A percentile compares a stretch with the other conserved stretches of the same genome.
Evolutionary conservation across 352 stramenopile species (phyloP).

Genomic region (Phytophthora capsici): DNA sequence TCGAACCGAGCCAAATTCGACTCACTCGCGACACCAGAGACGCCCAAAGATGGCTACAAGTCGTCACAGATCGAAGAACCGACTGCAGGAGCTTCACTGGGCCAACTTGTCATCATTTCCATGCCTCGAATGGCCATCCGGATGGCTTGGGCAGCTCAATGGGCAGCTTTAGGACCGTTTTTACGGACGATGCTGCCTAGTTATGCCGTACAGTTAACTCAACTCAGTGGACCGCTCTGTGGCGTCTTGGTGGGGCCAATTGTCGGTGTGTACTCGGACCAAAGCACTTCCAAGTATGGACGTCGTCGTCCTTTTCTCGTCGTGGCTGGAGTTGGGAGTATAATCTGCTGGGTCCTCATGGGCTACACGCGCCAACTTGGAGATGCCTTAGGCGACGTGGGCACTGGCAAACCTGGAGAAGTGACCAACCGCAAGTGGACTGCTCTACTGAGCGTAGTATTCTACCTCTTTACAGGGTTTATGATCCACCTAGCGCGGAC

Average conservation of each 20-base stretch:
- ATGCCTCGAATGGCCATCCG: slow-evolving; percentile 62
- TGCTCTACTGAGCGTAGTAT: slow-evolving; percentile 53
- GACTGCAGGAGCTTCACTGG: slow-evolving; percentile 26
- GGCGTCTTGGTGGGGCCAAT: slow-evolving; percentile 58
- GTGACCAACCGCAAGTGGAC: slow-evolving; percentile 51
- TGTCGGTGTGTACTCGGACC: slow-evolving; percentile 51
- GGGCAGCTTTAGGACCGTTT: slow-evolving; percentile 59
- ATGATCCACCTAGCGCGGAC: slow-evolving; percentile 58
- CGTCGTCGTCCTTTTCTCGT: slow-evolving; percentile 52
- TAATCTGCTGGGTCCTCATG: slow-evolving; percentile 62
- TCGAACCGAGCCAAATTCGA: slow-evolving; percentile 22
- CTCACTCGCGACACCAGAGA: slow-evolving; percentile 30
- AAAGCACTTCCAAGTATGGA: slow-evolving; percentile 41
- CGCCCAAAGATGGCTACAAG: slow-evolving; percentile 31
- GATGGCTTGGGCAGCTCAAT: slow-evolving; percentile 70
- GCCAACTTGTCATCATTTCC: slow-evolving; percentile 51
- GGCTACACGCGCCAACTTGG: slow-evolving; percentile 53
- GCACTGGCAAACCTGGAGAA: slow-evolving; percentile 29
- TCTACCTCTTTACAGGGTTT: slow-evolving; percentile 69
- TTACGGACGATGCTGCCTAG: slow-evolving; percentile 51
- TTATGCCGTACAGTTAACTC: slow-evolving; percentile 59
- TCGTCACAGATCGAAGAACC: slow-evolving; percentile 20
- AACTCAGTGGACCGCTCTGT: slow-evolving; percentile 55
- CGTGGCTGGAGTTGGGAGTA: slow-evolving; percentile 33
- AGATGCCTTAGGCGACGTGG: slow-evolving; percentile 47